Evolutionary conservation across 2,329 filamentous ascomycete species (phyloP), one percentile per base, ranked within the genome.

Genomic region (Sphaerulina musiva): DNA sequence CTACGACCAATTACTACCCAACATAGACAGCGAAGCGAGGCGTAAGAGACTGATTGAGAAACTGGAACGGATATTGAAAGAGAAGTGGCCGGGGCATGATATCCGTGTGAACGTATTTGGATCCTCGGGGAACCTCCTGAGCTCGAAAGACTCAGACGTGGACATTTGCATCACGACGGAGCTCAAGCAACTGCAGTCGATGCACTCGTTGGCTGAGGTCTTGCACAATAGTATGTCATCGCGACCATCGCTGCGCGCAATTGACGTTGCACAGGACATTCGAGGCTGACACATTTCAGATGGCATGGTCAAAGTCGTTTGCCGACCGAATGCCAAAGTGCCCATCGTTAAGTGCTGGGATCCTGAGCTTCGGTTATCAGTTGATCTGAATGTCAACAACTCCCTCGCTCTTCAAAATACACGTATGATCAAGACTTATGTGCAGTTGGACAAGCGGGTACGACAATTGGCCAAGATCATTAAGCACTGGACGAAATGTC

Each of bases 321-420:
- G 93, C 69, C 89, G 97, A 49, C 89, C 89, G 29, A 88, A 87
- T 41, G 93, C 93, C 56, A 97, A 96, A 72, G 93, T 98, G 11
- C 92, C 93, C 3, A 98, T 98, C 66, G 93, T 98, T 63, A 97
- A 97, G 76, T 88, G 95, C 53, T 98, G 93, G 91, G 93, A 98
- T 69, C 93, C 93, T 2, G 89, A 95, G 70, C 77, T 96, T 54
- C 78, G 85, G 60, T 78, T 98, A 48, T 87, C 90, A 12, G 96
- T 91, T 70, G 93, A 98, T 69, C 93, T 98, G 86, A 98, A 98
- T 64, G 91, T 98, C 74, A 98, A 98, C 75, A 98, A 97, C 66
- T 93, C 91, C 0, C 73, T 95, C 50, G 93, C 93, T 3, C 76
- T 98, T 57, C 91, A 97, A 71, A 98, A 98, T 67, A 98, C 93